A percentile compares a stretch with the other conserved stretches of the same genome.
phyloP scores from a whole-genome alignment of 2,329 filamentous ascomycete genomes.

The Trematosphaeria pertusa region DNA sequence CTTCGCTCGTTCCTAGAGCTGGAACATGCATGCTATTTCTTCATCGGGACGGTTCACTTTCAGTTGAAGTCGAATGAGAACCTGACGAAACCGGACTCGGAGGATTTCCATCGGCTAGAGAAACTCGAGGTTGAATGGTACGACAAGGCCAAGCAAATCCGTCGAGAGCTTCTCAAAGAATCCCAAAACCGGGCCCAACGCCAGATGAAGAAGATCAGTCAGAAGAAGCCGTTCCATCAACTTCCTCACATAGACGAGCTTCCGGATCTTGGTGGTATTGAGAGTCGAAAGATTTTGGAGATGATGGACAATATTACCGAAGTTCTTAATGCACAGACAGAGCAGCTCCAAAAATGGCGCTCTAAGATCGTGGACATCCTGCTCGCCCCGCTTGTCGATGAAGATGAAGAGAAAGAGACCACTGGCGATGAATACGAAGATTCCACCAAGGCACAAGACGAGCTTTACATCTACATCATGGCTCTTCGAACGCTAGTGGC shows the following conservation, averaged over 20 bases:
- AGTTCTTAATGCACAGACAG: slow-evolving; percentile 74
- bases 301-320: slow-evolving; percentile 70
- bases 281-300: slow-evolving; percentile 71
- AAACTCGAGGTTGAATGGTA: slow-evolving; percentile 76
- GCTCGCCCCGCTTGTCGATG: slow-evolving; percentile 78
- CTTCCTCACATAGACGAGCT: slow-evolving; percentile 60
- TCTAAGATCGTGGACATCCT: slow-evolving; percentile 75
- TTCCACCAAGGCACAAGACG: slow-evolving; percentile 86
- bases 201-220: slow-evolving; percentile 65
- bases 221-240: slow-evolving; percentile 27
- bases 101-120: slow-evolving; percentile 71
- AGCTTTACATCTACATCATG: slow-evolving; percentile 86
- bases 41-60: slow-evolving; percentile 81
- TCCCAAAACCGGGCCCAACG: slow-evolving; percentile 64
- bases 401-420: slow-evolving; percentile 73
- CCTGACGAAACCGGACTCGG: slow-evolving; percentile 70
- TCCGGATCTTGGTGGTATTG: slow-evolving; percentile 69
- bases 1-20: slow-evolving; percentile 78
- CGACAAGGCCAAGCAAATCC: slow-evolving; percentile 76
- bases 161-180: slow-evolving; percentile 76
- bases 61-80: slow-evolving; percentile 78
- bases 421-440: slow-evolving; percentile 91
- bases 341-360: slow-evolving; percentile 76
- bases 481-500: slow-evolving; percentile 76
- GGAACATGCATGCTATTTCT: slow-evolving; percentile 83